Evolutionary conservation across 169 alveolate species (phyloP).

Genomic region (Cryptosporidium xiaoi): DNA sequence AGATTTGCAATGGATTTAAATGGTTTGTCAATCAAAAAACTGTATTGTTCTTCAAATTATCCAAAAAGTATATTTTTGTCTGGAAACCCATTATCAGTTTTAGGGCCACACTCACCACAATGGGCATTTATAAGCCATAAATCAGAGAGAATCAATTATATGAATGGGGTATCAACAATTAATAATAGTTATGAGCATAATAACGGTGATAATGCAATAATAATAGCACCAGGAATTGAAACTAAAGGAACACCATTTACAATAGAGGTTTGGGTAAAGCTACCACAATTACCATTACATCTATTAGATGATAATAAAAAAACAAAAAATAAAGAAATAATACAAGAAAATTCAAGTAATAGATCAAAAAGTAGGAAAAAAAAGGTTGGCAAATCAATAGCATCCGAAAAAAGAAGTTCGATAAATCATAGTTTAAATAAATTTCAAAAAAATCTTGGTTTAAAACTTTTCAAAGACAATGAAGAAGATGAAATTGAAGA

Average conservation of each 20-base stretch:
- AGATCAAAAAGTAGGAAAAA: slow-evolving; percentile 13
- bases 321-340: not conserved
- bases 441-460: slow-evolving; percentile 55
- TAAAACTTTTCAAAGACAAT: slow-evolving; percentile 3
- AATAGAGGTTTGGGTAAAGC: slow-evolving; percentile 68
- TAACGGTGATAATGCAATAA: slow-evolving; percentile 52
- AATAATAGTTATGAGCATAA: slow-evolving; percentile 17
- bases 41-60: slow-evolving; percentile 57
- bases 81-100: slow-evolving; percentile 61
- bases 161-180: slow-evolving; percentile 56
- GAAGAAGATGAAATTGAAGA: not conserved
- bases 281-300: slow-evolving; percentile 29
- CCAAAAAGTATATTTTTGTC: slow-evolving; percentile 64
- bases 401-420: slow-evolving; percentile 13
- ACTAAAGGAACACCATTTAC: slow-evolving; percentile 51
- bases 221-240: slow-evolving; percentile 63
- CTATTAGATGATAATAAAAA: not conserved
- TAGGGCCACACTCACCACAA: slow-evolving; percentile 74
- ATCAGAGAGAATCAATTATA: slow-evolving; percentile 55
- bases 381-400: slow-evolving; percentile 13
- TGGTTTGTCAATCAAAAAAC: slow-evolving; percentile 45
- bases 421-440: slow-evolving; percentile 20
- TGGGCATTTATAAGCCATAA: slow-evolving; percentile 75
- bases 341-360: slow-evolving; percentile 10
- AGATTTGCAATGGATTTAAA: slow-evolving; percentile 67